Base-by-base conservation (phyloP, 306 rosid genomes). In the Dicorynia guianensis region DNA sequence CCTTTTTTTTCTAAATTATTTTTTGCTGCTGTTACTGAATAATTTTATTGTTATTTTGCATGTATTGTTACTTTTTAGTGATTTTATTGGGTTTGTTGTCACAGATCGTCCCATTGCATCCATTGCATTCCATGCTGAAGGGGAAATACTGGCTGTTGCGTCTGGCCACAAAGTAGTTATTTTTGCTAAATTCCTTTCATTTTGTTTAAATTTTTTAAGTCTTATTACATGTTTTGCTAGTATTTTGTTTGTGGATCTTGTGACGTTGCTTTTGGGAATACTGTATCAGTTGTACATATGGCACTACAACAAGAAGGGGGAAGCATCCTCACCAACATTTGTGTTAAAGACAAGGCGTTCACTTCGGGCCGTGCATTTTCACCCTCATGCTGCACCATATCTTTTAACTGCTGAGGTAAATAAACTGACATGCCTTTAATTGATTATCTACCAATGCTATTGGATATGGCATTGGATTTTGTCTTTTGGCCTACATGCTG, bases 31-130 rank as follows among this genome's bases (percentile, higher is more conserved):
- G n/a, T 42, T 72, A 52, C 50, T 76, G 50, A 52, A 64, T 55
- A 38, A 61, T 17, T 76, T 56, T 8, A 9, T 61, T 62, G 71
- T 56, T 73, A 56, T 44, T 48, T 66, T 69, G 61, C 63, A 20
- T 76, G 42, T 49, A 40, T 68, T 57, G 30, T 40, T 34, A 48
- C 62, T 55, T 40, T 73, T 59, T 12, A 33, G 33, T 58, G 65
- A 46, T 61, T 64, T 58, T 36, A 30, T 58, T 69, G 67, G 54
- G 14, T 69, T 55, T 82, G 50, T 69, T 80, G 20, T 74, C 40
- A 52, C 89, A 95, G 98, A 87, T 73, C 97, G 93, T 20, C 97
- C 98, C 30, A 95, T 95, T 83, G 97, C 98, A 55, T 95, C 98
- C 61, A 90, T 95, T 76, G 98, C 97, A 67, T 95, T 92, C 80